Base-by-base conservation (phyloP, 2,329 filamentous ascomycete genomes). In the Coniochaeta ligniaria region DNA sequence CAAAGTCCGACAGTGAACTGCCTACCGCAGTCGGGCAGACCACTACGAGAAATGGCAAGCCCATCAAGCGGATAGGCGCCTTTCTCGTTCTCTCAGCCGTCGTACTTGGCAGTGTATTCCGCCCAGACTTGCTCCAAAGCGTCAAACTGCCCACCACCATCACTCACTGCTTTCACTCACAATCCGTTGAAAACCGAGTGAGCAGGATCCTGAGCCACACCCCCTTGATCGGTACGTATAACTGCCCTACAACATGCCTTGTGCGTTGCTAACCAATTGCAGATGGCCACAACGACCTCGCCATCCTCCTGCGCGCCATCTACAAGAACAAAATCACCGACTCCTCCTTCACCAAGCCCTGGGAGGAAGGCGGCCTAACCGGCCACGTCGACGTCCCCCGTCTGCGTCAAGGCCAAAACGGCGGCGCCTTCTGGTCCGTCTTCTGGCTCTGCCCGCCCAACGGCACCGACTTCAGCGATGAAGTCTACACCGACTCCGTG, bases 401-500 rank as follows among this genome's bases (percentile, higher is more conserved):
- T 6, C 80, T 96, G 56, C 80, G 83, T 38, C 74, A 84, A 57
- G 92, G 93, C 1, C 80, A 82, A 66, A 85, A 88, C 63, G 92
- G 92, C 43, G 94, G 92, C 60, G 87, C 90, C n/a, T 97, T 97
- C 72, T 97, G 93, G 94, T 93, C 89, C 70, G 91, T 95, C 11
- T 98, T 82, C 68, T 85, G 89, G 45, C 84, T 84, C 0, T 97
- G 93, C 69, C 92, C 93, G 0, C 72, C 74, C 12, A 85, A 94
- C 68, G 85, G 84, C 55, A 82, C 82, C 5, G 86, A 96, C 73
- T 92, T 91, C 69, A 89, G 88, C 0, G 83, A 92, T 67, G 83
- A 80, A 59, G 89, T 86, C 68, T 70, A 68, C 59, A 45, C 60
- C 12, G 20, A 61, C 22, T 59, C 52, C 59, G 66, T 69, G 36